These are phyloP conservation scores for Rhododendron kiyosumense DNA, from an alignment of 148 eudicot species.

Conservation along the genomic window DNA sequence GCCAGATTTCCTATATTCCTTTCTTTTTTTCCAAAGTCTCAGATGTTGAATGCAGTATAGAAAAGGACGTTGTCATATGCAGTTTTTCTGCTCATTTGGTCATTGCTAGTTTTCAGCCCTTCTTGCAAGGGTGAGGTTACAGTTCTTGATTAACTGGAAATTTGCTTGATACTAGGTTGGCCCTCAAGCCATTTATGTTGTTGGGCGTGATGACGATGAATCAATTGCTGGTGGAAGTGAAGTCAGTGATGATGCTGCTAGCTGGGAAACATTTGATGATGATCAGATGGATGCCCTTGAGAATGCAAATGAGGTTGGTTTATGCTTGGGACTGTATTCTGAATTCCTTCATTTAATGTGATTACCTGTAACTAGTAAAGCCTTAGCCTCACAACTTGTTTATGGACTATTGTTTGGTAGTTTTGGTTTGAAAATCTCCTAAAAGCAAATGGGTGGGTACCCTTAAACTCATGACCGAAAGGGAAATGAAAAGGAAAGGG, in stretches of 20 bases:
- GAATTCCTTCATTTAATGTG: background rate
- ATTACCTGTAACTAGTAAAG: background rate
- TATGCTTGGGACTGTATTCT: background rate
- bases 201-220: conserved; percentile 93
- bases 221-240: conserved; percentile 84
- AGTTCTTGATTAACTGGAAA: conserved; percentile 26
- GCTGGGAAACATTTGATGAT: conserved; percentile 99
- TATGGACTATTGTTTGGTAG: background rate
- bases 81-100: background rate
- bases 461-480: background rate
- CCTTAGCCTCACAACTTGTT: background rate
- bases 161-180: conserved; percentile 70
- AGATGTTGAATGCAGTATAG: background rate
- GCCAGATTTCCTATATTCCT: background rate
- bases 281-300: conserved; percentile 58
- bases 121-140: conserved; percentile 3
- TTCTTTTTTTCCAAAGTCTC: background rate
- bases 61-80: background rate
- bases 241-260: conserved; percentile 73
- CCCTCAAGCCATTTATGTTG: conserved; percentile 98
- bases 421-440: background rate
- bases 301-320: conserved; percentile 43
- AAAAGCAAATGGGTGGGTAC: background rate
- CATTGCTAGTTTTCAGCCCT: background rate
- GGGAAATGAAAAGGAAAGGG: background rate